Conservation (phyloP, 2,329 filamentous ascomycete genomes). For the Cladosporium sp. region DNA sequence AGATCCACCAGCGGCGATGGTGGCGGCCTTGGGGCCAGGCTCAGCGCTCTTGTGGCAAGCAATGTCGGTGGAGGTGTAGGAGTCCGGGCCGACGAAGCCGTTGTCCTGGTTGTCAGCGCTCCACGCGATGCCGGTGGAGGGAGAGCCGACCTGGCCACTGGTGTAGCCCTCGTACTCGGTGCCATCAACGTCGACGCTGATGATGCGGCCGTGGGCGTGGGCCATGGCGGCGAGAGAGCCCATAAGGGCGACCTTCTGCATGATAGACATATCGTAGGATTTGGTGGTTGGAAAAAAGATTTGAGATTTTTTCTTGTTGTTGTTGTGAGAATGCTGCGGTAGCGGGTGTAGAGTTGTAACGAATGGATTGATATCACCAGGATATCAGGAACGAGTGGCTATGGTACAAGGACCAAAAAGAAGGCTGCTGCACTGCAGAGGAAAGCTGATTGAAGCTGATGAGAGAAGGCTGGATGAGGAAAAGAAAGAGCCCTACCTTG, state of each 20-base stretch:
- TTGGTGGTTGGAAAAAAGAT: background rate
- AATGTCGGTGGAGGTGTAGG: constrained; percentile 11
- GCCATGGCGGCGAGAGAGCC: constrained; percentile 32
- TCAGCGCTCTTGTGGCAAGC: constrained; percentile 14
- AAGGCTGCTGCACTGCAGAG: constrained; percentile 6
- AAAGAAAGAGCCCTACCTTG: constrained; percentile 6
- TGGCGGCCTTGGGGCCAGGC: constrained; percentile 46
- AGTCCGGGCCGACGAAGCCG: constrained; percentile 16
- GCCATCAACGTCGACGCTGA: constrained; percentile 45
- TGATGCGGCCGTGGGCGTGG: constrained; percentile 11
- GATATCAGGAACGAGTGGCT: constrained; percentile 14
- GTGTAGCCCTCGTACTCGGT: constrained; percentile 42
- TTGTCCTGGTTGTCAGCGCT: constrained; percentile 9
- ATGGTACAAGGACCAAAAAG: constrained; percentile 10
- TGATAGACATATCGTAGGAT: constrained; percentile 21
- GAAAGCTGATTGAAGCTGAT: background rate
- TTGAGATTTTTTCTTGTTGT: constrained; percentile 20
- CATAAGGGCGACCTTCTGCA: constrained; percentile 24
- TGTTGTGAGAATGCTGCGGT: background rate
- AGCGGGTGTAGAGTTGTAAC: constrained; percentile 4
- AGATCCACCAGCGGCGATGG: constrained; percentile 56
- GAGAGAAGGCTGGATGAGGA: constrained; percentile 12
- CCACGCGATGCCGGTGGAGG: constrained; percentile 3
- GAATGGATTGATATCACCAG: constrained; percentile 15
- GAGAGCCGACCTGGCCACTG: constrained; percentile 7